phyloP scores from a whole-genome alignment of 2,329 filamentous ascomycete genomes.

The Zopfia rhizophila region DNA sequence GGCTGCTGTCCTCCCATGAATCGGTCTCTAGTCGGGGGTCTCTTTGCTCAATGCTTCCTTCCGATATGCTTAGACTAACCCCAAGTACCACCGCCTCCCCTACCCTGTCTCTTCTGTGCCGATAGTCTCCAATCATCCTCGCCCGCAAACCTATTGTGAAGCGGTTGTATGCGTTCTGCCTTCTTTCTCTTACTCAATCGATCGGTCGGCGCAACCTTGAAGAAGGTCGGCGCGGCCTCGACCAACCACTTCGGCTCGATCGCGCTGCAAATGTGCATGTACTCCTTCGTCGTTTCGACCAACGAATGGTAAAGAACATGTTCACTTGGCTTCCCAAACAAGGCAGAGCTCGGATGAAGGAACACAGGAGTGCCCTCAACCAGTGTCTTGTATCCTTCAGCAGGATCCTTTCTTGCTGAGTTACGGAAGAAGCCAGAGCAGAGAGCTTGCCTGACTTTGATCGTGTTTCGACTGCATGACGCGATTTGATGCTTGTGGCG shows the following conservation, averaged over 20 bases:
- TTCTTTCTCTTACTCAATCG: constrained; percentile 89
- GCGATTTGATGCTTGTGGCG: constrained; percentile 84
- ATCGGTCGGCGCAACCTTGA: constrained; percentile 93
- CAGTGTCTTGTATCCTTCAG: constrained; percentile 97
- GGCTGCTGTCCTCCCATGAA: too few species aligned
- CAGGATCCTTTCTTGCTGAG: constrained; percentile 90
- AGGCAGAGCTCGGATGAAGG: constrained; percentile 87
- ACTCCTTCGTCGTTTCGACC: constrained; percentile 94
- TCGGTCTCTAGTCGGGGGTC: too few species aligned
- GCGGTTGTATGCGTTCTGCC: constrained; percentile 91
- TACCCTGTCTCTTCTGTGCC: constrained; percentile 84
- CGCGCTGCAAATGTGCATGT: constrained; percentile 93
- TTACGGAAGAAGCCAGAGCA: constrained; percentile 97
- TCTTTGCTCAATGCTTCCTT: too few species aligned
- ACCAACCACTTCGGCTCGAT: constrained; percentile 97
- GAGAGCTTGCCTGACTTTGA: constrained; percentile 86
- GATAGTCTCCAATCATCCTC: constrained; percentile 96
- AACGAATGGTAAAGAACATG: constrained; percentile 95
- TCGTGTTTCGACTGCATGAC: constrained; percentile 87
- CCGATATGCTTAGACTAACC: too few species aligned
- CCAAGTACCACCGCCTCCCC: constrained; percentile 94
- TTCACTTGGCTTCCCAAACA: constrained; percentile 96
- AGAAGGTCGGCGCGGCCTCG: constrained; percentile 97
- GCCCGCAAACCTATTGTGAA: constrained; percentile 91
- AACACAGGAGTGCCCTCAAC: constrained; percentile 96